phyloP scores from a whole-genome alignment of 2,329 filamentous ascomycete species.

The Sclerotinia nivalis region DNA sequence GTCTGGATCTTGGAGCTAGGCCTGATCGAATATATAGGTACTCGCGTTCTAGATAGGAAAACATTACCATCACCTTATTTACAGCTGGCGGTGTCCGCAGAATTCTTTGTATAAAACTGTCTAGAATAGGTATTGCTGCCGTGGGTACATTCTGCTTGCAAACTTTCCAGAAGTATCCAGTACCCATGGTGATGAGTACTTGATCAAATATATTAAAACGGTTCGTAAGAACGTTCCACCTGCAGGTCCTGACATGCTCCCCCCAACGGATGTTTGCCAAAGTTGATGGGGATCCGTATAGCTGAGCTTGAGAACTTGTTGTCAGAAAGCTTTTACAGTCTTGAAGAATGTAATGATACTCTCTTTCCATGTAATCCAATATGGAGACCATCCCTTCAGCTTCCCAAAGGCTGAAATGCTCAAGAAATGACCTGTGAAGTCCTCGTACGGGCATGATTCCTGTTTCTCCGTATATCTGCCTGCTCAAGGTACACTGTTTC shows the following conservation, averaged over 20 bases:
- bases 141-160: background rate
- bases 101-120: background rate
- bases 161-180: slow-evolving; percentile 3
- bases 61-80: background rate
- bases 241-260: background rate
- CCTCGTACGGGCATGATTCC: background rate
- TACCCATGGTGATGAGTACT: background rate
- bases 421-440: background rate
- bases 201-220: background rate
- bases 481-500: no score
- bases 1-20: background rate
- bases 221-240: background rate
- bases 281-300: background rate
- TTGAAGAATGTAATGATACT: slow-evolving; percentile 1
- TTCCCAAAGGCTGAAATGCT: background rate
- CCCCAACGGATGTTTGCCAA: background rate
- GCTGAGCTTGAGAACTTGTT: background rate
- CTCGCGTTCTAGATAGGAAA: background rate
- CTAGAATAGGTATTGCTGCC: background rate
- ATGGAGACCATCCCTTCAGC: background rate
- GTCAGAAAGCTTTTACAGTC: background rate
- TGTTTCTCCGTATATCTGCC: background rate
- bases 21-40: background rate
- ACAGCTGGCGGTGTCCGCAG: background rate
- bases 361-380: slow-evolving; percentile 1